Evolutionary conservation across 306 rosid genomes (phyloP).

Genomic region (Echinosophora koreensis): DNA sequence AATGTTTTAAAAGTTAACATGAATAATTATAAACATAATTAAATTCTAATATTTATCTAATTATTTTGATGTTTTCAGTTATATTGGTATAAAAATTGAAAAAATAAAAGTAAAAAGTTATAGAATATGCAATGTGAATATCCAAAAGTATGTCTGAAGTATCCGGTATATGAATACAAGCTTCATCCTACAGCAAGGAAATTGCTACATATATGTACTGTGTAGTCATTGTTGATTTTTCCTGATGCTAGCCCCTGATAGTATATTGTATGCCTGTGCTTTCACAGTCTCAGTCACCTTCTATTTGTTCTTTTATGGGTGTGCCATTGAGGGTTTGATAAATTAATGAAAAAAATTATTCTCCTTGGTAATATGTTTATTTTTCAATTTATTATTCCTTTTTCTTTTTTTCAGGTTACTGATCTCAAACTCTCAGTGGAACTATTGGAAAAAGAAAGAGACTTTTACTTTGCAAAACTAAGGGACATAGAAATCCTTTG

Average conservation of each 20-base stretch:
- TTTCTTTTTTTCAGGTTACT: conserved; percentile 65
- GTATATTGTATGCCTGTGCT: conserved; percentile 2
- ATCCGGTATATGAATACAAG: no score
- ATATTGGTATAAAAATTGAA: no score
- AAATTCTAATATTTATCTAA: no score
- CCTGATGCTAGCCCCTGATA: background rate
- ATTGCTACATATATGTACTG: conserved; percentile 12
- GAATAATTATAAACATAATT: no score
- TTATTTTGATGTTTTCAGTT: no score
- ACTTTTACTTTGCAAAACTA: conserved; percentile 92
- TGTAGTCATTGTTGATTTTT: conserved; percentile 3
- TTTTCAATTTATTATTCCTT: conserved; percentile 34
- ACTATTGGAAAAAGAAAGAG: conserved; percentile 94
- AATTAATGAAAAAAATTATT: conserved; percentile 25
- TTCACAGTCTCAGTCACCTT: background rate
- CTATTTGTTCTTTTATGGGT: conserved; percentile 17
- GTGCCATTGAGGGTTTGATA: background rate
- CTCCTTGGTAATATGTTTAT: conserved; percentile 2
- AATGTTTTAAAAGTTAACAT: no score
- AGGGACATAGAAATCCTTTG: conserved; percentile 96
- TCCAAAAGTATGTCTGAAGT: no score
- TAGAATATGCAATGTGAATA: no score
- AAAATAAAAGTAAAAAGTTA: no score
- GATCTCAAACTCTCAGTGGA: conserved; percentile 91
- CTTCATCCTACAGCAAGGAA: conserved; percentile 10